A percentile compares a stretch with the other conserved stretches of the same genome.
phyloP scores from a whole-genome alignment of 1,284 basidiomycete genomes.

The Vanrija pseudolonga region DNA sequence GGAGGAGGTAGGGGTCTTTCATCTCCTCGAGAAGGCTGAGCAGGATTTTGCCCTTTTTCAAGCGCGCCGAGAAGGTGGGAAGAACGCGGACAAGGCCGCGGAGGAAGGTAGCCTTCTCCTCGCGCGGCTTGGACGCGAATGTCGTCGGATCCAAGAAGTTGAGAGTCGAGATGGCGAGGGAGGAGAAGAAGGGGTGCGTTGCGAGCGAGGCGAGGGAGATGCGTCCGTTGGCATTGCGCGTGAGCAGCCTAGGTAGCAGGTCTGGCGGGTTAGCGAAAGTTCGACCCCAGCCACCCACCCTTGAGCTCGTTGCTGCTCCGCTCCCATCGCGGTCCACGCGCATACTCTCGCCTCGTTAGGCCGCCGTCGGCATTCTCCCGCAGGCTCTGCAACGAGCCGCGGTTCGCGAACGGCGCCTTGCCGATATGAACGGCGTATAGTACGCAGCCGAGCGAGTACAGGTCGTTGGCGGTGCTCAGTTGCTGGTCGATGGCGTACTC shows the following conservation, averaged over 20 bases:
- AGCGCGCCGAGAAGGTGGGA: slow-evolving; percentile 78
- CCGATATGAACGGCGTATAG: slow-evolving; percentile 87
- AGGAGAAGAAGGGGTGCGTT: slow-evolving; percentile 86
- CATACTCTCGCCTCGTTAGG: slow-evolving; percentile 33
- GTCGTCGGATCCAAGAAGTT: slow-evolving; percentile 94
- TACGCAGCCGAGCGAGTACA: slow-evolving; percentile 89
- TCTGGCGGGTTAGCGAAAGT: slow-evolving; percentile 51
- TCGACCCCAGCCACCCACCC: slow-evolving; percentile 26
- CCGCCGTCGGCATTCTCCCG: slow-evolving; percentile 71
- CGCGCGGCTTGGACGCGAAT: slow-evolving; percentile 87
- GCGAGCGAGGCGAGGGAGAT: slow-evolving; percentile 75
- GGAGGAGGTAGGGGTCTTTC: slow-evolving; percentile 86
- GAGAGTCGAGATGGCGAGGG: slow-evolving; percentile 91
- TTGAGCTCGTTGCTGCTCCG: slow-evolving; percentile 39
- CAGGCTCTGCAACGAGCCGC: slow-evolving; percentile 73
- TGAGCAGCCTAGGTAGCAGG: slow-evolving; percentile 71
- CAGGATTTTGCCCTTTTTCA: slow-evolving; percentile 85
- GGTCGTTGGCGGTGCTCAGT: slow-evolving; percentile 79
- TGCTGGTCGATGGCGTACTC: slow-evolving; percentile 91
- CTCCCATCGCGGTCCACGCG: slow-evolving; percentile 41
- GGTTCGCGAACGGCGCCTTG: slow-evolving; percentile 80
- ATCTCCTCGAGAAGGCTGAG: slow-evolving; percentile 94
- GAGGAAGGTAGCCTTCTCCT: slow-evolving; percentile 95
- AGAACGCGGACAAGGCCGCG: slow-evolving; percentile 81
- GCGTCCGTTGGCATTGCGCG: slow-evolving; percentile 67